Conservation (phyloP, 257 asterid species). For the Catharanthus roseus region DNA sequence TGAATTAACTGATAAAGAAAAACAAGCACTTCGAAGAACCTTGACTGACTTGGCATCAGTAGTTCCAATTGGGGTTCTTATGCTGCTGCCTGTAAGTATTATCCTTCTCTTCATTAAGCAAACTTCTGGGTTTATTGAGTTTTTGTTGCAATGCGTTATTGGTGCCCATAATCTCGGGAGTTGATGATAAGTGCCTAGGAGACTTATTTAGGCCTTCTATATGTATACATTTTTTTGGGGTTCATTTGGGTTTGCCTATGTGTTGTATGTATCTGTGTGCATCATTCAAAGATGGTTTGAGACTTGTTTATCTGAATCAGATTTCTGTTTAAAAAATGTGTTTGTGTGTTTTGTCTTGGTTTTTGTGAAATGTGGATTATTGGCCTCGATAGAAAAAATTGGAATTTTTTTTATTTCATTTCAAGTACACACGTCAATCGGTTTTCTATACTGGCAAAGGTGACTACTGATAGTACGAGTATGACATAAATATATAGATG, state of each 20-base stretch:
- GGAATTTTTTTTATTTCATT: too few relatives aligned
- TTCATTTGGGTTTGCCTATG: neutral
- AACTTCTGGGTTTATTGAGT: conserved; percentile 1
- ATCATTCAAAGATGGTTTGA: neutral
- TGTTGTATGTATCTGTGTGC: neutral
- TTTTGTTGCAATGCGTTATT: neutral
- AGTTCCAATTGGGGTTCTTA: conserved; percentile 87
- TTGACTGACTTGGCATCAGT: conserved; percentile 94
- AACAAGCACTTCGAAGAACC: conserved; percentile 88
- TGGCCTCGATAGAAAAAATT: too few relatives aligned
- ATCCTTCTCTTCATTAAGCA: neutral
- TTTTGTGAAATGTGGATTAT: too few relatives aligned
- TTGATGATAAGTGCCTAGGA: neutral
- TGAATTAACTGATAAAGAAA: conserved; percentile 85
- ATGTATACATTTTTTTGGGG: neutral
- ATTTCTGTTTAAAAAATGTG: too few relatives aligned
- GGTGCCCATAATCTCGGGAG: neutral
- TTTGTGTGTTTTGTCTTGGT: too few relatives aligned
- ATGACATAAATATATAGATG: neutral
- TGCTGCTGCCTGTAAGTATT: conserved; percentile 89
- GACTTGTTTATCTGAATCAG: too few relatives aligned
- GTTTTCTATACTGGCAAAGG: neutral
- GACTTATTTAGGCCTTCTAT: neutral
- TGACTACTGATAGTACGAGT: too few relatives aligned
- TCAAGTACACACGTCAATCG: neutral